Evolutionary conservation across 805 yeast species (phyloP).

Genomic region (Clavispora carvajalis): DNA sequence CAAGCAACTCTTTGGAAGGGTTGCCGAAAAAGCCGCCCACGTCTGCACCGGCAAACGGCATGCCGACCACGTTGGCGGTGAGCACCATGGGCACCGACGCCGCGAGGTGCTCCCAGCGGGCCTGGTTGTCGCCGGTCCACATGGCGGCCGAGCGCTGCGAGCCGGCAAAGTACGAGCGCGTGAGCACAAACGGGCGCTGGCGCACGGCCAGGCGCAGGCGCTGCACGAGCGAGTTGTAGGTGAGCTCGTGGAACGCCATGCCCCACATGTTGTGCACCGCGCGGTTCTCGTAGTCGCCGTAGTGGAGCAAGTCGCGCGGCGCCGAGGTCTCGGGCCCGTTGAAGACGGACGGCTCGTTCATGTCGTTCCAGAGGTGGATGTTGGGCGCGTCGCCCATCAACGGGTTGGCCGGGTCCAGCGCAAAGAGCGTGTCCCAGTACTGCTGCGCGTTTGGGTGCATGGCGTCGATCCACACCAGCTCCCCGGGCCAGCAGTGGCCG

Average conservation of each 20-base stretch:
- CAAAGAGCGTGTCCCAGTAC: conserved; percentile 57
- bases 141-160: conserved; percentile 87
- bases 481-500: conserved; percentile 99
- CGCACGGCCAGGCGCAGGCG: conserved; percentile 43
- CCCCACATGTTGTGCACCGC: conserved; percentile 88
- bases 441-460: conserved; percentile 55
- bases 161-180: conserved; percentile 85
- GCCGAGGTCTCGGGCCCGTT: conserved; percentile 92
- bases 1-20: conserved; percentile 72
- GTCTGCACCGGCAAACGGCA: conserved; percentile 94
- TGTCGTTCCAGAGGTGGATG: conserved; percentile 90
- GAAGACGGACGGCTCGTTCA: conserved; percentile 96
- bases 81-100: conserved; percentile 84
- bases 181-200: conserved; percentile 78
- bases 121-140: conserved; percentile 98
- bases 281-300: conserved; percentile 82
- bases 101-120: conserved; percentile 83
- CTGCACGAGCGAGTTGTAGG: conserved; percentile 57
- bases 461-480: conserved; percentile 89
- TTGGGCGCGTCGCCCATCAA: conserved; percentile 51
- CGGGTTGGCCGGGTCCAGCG: conserved; percentile 34
- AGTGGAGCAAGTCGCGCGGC: conserved; percentile 75
- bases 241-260: conserved; percentile 71
- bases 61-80: conserved; percentile 74
- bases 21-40: conserved; percentile 96